Evolutionary conservation across 306 rosid species (phyloP), one percentile per base, ranked within the genome.

Genomic region (Vigna angularis): DNA sequence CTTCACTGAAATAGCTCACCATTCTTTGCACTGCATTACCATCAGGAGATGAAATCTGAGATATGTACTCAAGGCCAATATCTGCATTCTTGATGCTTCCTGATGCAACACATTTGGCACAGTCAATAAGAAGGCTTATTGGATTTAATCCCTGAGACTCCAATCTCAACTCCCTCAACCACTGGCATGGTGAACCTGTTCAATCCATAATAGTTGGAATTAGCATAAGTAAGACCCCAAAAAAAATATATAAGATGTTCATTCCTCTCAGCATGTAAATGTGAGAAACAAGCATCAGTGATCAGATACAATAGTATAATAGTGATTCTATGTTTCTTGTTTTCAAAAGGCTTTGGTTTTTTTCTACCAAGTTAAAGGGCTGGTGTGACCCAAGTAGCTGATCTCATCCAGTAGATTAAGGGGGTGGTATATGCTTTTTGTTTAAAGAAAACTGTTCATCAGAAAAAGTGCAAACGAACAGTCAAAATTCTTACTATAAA

Each of bases 51-150:
- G 93, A 84, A 7, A 90, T 80, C 28, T 83, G 93, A 73, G 97
- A 88, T 68, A 91, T 91, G 22, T 81, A 84, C 34, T 95, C 97
- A 0, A 95, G 93, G 56, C 83, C 86, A 16, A 83, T 61, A 44
- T 95, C 92, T 28, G 99, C 96, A 51, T 86, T 84, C 58, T 93
- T 93, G 7, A 93, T 85, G 84, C 84, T 84, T 24, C 97, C 92
- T 0, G 88, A 68, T n/a, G 98, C 93, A 3, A 93, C 94, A 65
- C 84, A 91, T 82, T 81, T 76, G 2, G 98, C 93, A 78, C 96
- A 91, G 5, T 87, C 87, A 44, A 67, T 56, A 10, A 93, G 93
- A 68, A 93, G 91, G 13, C 70, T 51, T 77, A 92, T 74, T 52
- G 93, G 87, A 52, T 79, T 86, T 32, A 83, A 44, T 57, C 91